Evolutionary conservation across 73 alveolate genomes (phyloP).

Genomic region (Breviolum minutum): DNA sequence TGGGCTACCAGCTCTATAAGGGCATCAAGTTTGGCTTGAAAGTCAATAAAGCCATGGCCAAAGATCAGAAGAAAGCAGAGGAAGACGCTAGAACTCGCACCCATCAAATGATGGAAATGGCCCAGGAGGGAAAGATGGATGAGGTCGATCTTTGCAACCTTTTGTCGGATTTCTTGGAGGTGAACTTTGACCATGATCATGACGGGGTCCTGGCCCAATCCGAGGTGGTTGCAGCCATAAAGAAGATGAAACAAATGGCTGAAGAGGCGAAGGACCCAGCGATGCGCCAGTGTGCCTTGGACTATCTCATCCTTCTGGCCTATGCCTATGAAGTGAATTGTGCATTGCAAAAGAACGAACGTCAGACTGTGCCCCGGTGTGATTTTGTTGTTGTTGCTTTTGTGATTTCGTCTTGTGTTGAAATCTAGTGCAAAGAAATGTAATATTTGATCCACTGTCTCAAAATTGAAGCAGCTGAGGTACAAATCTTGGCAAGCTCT

Average conservation of each 20-base stretch:
- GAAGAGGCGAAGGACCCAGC: neutral
- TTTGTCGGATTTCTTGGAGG: conserved; percentile 36
- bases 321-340: neutral
- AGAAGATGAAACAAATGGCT: neutral
- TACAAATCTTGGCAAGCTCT: neutral
- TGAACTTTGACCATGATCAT: conserved; percentile 14
- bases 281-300: conserved; percentile 44
- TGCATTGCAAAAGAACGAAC: conserved; percentile 20
- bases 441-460: no score
- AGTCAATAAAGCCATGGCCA: conserved; percentile 3
- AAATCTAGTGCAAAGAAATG: no score
- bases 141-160: conserved; percentile 28
- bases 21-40: conserved; percentile 10
- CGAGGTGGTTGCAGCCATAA: neutral
- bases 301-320: conserved; percentile 22
- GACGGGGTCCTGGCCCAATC: conserved; percentile 34
- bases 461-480: no score
- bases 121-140: neutral
- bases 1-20: conserved; percentile 23
- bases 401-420: no score
- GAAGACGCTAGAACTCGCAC: neutral
- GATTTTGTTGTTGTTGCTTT: no score
- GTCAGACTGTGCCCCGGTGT: neutral
- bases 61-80: neutral
- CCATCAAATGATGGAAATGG: neutral